These are phyloP conservation scores for Secale cereale DNA, from an alignment of 176 grass and related monocot species.

Conservation along the genomic window DNA sequence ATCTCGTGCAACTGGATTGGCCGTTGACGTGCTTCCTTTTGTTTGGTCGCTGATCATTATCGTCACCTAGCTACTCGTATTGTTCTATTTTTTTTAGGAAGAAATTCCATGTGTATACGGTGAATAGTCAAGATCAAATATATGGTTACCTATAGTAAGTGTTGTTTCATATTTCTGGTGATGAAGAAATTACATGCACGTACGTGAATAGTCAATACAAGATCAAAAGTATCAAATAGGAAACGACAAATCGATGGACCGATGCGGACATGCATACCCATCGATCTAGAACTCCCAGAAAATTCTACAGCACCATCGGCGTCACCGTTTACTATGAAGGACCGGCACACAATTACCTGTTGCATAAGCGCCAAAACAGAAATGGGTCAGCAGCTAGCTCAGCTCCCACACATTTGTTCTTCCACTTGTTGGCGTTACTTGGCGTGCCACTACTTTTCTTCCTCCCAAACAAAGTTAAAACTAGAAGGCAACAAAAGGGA, in stretches of 20 bases:
- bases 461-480: background rate
- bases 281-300: constrained; percentile 31
- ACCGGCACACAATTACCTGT: constrained; percentile 8
- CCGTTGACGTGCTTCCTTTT: constrained; percentile 23
- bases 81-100: background rate
- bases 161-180: too few relatives aligned
- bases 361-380: background rate
- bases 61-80: background rate
- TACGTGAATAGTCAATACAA: constrained; percentile 1
- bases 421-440: background rate
- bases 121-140: background rate
- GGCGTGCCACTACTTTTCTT: background rate
- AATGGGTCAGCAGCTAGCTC: background rate
- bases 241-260: background rate
- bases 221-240: background rate
- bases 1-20: background rate
- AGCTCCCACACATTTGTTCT: background rate
- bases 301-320: constrained; percentile 10
- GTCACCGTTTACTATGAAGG: constrained; percentile 25
- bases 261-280: background rate
- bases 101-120: background rate
- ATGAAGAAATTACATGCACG: background rate
- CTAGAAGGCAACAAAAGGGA: background rate
- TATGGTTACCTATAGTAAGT: too few relatives aligned
- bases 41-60: constrained; percentile 19